Base-by-base conservation (phyloP, 176 grass and related monocot species). In the Urochloa ruziziensis region DNA sequence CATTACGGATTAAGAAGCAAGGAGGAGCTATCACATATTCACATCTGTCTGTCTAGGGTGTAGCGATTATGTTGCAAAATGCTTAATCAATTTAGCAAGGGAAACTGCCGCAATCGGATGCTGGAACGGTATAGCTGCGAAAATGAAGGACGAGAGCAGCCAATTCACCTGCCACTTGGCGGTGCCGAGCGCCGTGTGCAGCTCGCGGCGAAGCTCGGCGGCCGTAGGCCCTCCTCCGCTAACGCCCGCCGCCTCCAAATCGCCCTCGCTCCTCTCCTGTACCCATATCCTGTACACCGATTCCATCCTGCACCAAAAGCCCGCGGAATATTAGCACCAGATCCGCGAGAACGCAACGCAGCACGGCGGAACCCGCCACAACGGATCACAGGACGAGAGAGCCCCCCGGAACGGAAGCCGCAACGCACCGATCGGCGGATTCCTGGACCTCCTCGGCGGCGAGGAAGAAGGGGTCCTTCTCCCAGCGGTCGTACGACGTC, bases 401-500 rank as follows among this genome's bases (percentile, higher is more conserved):
- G 21, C 5, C 53, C 53, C 53, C 7, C 2, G 6, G 32, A 35
- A 70, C 14, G 1, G 13, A 2, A 21, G 52, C 51, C 37, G 35
- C 19, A 42, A 29, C 79, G 40, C 65, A 97, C 95, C 90, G 90
- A 33, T 97, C 92, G 59, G 92, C 66, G 30, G 95, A 94, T 70
- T 91, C 86, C 77, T 97, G 92, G 57, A 94, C 92, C 86, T 97
- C 95, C 92, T 97, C 95, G 28, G 95, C 88, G 47, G 92, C 90
- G 16, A 73, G 80, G 79, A 97, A 97, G 88, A 97, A 97, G 47
- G 92, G 92, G 49, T 97, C 95, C 81, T 93, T 97, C 90, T 97
- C 92, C 95, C 95, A 97, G 42, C 88, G 88, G 75, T 97, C 95
- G 75, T 94, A 97, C 58, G 88, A 90, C 74, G 91, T 94, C 17